Evolutionary conservation across 768 basidiomycete species (phyloP).

Genomic region (Gyrodon lividus): DNA sequence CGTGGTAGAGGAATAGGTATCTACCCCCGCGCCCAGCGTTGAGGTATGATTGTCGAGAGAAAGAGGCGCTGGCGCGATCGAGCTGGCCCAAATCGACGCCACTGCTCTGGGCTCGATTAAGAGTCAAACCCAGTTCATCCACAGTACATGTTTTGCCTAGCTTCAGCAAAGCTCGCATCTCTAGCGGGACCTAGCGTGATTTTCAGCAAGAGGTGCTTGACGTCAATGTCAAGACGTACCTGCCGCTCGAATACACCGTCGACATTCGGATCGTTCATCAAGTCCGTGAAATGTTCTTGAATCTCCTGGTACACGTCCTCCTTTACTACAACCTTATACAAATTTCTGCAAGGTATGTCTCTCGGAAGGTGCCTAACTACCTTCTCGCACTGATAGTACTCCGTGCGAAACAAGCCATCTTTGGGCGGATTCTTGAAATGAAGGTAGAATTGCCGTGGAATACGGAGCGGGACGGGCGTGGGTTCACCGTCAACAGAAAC

Average conservation of each 20-base stretch:
- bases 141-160: constrained; percentile 82
- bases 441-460: constrained; percentile 91
- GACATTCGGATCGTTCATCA: constrained; percentile 91
- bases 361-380: constrained; percentile 79
- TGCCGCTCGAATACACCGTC: constrained; percentile 95
- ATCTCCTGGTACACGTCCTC: constrained; percentile 84
- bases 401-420: constrained; percentile 65
- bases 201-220: neutral
- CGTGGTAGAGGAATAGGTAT: constrained; percentile 89
- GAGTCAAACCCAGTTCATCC: constrained; percentile 62
- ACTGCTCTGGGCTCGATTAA: constrained; percentile 77
- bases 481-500: constrained; percentile 78
- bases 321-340: constrained; percentile 80
- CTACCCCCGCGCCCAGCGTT: constrained; percentile 66
- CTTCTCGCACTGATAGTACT: constrained; percentile 68
- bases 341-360: constrained; percentile 68
- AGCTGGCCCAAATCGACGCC: constrained; percentile 86
- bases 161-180: constrained; percentile 75
- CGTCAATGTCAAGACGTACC: constrained; percentile 40
- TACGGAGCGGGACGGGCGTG: constrained; percentile 75
- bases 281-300: constrained; percentile 87
- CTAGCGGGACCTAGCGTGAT: constrained; percentile 66
- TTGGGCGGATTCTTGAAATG: constrained; percentile 74
- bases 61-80: constrained; percentile 55
- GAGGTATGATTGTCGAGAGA: constrained; percentile 69